Evolutionary conservation across 805 yeast species (phyloP).

Genomic region (Teunomyces stri): DNA sequence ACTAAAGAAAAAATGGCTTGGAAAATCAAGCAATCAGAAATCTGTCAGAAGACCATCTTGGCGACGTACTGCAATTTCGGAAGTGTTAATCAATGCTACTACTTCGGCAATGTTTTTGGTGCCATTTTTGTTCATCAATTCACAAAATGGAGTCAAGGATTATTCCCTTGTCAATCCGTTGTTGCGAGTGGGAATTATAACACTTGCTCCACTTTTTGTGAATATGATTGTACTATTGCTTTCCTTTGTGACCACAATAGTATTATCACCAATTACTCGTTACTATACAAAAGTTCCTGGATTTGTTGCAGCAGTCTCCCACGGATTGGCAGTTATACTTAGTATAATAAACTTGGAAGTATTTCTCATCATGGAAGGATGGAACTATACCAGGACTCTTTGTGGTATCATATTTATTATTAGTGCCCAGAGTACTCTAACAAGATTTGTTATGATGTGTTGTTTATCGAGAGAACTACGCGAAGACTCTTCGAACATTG

Average conservation of each 20-base stretch:
- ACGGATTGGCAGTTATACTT: conserved; percentile 30
- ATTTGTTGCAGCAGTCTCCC: conserved; percentile 39
- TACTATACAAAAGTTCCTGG: conserved; percentile 23
- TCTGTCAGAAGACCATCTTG: not conserved
- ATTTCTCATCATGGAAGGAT: conserved; percentile 41
- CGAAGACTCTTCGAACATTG: conserved; percentile 39
- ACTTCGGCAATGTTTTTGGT: conserved; percentile 27
- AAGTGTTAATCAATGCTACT: conserved; percentile 4
- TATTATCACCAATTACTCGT: conserved; percentile 35
- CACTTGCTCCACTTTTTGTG: conserved; percentile 47
- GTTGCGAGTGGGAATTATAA: conserved; percentile 56
- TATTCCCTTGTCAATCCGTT: conserved; percentile 47
- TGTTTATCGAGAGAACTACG: conserved; percentile 42
- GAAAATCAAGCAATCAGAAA: not conserved
- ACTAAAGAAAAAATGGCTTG: conserved; percentile 11
- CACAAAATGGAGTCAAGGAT: conserved; percentile 74
- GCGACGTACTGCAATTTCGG: conserved; percentile 1
- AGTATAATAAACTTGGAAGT: conserved; percentile 35
- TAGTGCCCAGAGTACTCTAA: conserved; percentile 34
- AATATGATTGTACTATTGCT: conserved; percentile 31
- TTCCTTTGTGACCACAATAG: conserved; percentile 33
- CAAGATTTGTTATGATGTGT: conserved; percentile 28
- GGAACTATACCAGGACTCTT: conserved; percentile 37
- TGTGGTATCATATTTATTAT: conserved; percentile 39
- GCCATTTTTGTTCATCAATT: conserved; percentile 77